Percentiles rank a stretch among this genome's conserved stretches.
These are phyloP conservation scores for Vanrija sp. DNA, from an alignment of 1,284 basidiomycete species.

Conservation along the genomic window DNA sequence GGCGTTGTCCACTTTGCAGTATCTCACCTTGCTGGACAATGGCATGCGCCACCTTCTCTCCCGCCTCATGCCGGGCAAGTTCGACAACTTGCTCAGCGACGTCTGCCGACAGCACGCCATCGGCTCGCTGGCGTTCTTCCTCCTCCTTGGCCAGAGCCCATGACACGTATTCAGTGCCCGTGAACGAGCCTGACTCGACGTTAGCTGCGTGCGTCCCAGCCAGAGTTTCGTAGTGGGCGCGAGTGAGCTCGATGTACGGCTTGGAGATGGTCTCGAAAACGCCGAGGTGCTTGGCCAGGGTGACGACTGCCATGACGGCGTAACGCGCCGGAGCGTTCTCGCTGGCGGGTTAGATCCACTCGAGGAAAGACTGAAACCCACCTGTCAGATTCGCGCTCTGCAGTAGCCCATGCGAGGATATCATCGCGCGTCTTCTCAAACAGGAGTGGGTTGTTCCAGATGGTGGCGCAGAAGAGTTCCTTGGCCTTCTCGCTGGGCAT, in stretches of 20 bases:
- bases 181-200: conserved; percentile 20
- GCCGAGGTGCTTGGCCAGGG: conserved; percentile 20
- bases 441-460: conserved; percentile 57
- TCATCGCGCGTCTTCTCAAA: conserved; percentile 53
- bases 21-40: conserved; percentile 27
- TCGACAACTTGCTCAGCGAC: conserved; percentile 20
- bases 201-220: conserved; percentile 11
- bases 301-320: conserved; percentile 4
- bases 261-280: conserved; percentile 20
- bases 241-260: conserved; percentile 27
- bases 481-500: conserved; percentile 39
- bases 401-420: conserved; percentile 57
- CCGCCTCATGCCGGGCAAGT: conserved; percentile 19
- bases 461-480: conserved; percentile 53
- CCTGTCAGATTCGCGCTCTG: conserved; percentile 56
- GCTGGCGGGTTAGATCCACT: conserved; percentile 1
- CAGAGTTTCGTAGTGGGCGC: conserved; percentile 19
- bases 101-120: conserved; percentile 12
- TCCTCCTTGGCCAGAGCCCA: conserved; percentile 32
- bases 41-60: conserved; percentile 16
- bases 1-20: conserved; percentile 57
- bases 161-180: conserved; percentile 28
- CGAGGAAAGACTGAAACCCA: conserved; percentile 14
- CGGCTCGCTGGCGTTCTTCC: conserved; percentile 29
- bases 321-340: not conserved